These are phyloP conservation scores for Colletotrichum aenigma DNA, from an alignment of 2,329 filamentous ascomycete species.

Conservation along the genomic window DNA sequence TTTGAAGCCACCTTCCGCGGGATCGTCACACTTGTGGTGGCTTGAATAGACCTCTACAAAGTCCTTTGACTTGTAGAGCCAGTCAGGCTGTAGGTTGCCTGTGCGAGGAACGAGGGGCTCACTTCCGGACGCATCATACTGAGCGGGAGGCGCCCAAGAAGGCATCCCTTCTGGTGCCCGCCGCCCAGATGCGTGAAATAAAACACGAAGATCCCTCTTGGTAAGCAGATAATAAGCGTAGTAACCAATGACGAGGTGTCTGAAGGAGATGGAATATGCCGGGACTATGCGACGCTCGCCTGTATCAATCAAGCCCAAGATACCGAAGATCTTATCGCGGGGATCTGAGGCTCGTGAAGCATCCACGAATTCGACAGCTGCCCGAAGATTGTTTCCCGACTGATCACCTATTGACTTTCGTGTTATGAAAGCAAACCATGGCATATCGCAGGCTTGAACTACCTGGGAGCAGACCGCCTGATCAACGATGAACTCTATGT, in stretches of 20 bases:
- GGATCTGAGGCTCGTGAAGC: not conserved
- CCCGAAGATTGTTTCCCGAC: not conserved
- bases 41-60: no score
- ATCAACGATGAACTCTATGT: fast-evolving
- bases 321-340: not conserved
- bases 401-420: fast-evolving
- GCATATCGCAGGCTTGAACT: fast-evolving
- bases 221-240: fast-evolving
- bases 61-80: no score
- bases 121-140: no score
- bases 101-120: no score
- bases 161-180: no score
- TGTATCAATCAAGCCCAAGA: fast-evolving
- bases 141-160: no score
- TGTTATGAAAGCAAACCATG: not conserved
- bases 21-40: no score
- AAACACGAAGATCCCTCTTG: no score
- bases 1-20: no score
- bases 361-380: fast-evolving
- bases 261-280: fast-evolving
- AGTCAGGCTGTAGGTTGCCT: no score
- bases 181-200: no score
- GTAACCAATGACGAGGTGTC: not conserved
- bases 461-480: fast-evolving
- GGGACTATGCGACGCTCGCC: fast-evolving